These are phyloP conservation scores for Nannizziopsis arthrosporioides DNA, from an alignment of 2,329 filamentous ascomycete species.

Conservation along the genomic window DNA sequence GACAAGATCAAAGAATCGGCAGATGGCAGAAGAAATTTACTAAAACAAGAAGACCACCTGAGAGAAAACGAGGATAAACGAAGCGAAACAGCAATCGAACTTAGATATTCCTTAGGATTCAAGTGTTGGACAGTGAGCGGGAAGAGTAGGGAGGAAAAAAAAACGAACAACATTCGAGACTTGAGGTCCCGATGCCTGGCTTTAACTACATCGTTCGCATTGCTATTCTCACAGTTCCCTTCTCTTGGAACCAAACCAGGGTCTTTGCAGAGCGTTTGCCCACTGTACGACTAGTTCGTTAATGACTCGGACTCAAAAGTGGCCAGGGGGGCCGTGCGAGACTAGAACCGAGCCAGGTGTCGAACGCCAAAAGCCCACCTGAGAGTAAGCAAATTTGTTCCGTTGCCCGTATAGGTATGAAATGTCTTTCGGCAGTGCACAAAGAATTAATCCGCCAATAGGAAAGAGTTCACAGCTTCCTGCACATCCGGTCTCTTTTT, in stretches of 20 bases:
- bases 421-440: not conserved
- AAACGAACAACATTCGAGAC: not conserved
- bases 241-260: constrained; percentile 4
- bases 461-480: not conserved
- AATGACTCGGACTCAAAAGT: not conserved
- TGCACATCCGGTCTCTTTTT: constrained; percentile 1
- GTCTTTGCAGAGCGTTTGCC: constrained; percentile 3
- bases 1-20: no score
- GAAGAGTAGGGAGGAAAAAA: not conserved
- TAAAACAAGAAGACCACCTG: not conserved
- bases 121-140: not conserved
- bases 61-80: not conserved
- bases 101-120: not conserved
- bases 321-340: constrained; percentile 7
- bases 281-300: not conserved
- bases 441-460: constrained; percentile 10
- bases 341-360: not conserved
- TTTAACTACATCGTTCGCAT: not conserved
- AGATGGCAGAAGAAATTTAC: not conserved
- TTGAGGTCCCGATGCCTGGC: not conserved
- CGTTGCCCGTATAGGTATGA: not conserved
- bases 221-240: not conserved
- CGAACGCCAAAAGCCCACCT: constrained; percentile 2
- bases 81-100: not conserved
- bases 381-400: not conserved